Conservation (phyloP, 1,284 basidiomycete species). For the Cutaneotrichosporon arboriforme region DNA sequence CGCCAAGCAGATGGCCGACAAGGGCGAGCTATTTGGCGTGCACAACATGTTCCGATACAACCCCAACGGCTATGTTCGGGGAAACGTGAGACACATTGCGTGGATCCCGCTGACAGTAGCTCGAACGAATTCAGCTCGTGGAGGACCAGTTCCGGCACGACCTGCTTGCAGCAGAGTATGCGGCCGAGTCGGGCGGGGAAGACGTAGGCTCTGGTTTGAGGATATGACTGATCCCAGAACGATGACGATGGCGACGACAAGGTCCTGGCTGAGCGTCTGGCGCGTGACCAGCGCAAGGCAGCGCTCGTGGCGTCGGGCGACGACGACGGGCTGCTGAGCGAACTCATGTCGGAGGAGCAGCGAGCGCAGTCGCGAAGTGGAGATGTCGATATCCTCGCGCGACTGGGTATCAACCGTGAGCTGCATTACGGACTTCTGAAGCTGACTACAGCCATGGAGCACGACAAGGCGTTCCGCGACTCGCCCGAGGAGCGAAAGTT, state of each 20-base stretch:
- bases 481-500: conserved; percentile 36
- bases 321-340: conserved; percentile 4
- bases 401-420: conserved; percentile 27
- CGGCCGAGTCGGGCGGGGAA: conserved; percentile 23
- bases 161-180: conserved; percentile 27
- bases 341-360: conserved; percentile 8
- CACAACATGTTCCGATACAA: conserved; percentile 46
- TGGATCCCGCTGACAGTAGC: conserved; percentile 17
- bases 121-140: conserved; percentile 29
- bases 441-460: conserved; percentile 13
- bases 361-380: background rate
- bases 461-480: conserved; percentile 35
- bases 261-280: background rate
- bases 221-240: background rate
- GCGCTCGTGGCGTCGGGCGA: background rate
- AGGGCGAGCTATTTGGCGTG: conserved; percentile 44
- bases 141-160: conserved; percentile 33
- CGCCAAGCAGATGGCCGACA: conserved; percentile 22
- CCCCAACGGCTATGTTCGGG: conserved; percentile 35
- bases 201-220: conserved; percentile 12
- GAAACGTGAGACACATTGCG: conserved; percentile 21
- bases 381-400: conserved; percentile 22
- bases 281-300: background rate
- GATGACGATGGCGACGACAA: conserved; percentile 1
- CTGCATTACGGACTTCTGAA: background rate